Percentiles rank a stretch among this genome's conserved stretches.
Conservation (phyloP, 306 rosid genomes). For the Hippophae tibetana region DNA sequence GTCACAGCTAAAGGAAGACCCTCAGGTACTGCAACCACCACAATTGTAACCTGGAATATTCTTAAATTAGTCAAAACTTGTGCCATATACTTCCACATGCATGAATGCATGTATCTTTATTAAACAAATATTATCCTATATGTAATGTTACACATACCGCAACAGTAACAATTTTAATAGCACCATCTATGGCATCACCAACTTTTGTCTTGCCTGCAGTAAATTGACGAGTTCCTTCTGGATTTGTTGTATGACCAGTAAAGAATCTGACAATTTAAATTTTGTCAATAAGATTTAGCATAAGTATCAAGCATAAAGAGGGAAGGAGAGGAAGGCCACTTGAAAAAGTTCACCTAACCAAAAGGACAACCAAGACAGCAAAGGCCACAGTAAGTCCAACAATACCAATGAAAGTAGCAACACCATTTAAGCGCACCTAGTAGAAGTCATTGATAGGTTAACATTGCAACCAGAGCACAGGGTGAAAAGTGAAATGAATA, state of each 20-base stretch:
- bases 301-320: not conserved
- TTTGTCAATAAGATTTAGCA: slow-evolving; percentile 15
- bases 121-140: not conserved
- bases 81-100: not conserved
- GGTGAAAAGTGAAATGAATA: not conserved
- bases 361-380: slow-evolving; percentile 60
- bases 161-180: slow-evolving; percentile 81
- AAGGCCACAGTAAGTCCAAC: slow-evolving; percentile 92
- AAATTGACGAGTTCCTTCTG: slow-evolving; percentile 43
- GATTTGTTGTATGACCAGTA: slow-evolving; percentile 62
- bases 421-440: slow-evolving; percentile 92
- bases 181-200: slow-evolving; percentile 72
- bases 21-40: slow-evolving; percentile 96
- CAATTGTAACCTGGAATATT: slow-evolving; percentile 69
- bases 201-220: slow-evolving; percentile 53
- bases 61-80: slow-evolving; percentile 4
- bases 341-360: slow-evolving; percentile 50
- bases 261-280: slow-evolving; percentile 52
- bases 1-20: slow-evolving; percentile 94
- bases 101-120: not conserved
- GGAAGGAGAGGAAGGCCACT: not conserved
- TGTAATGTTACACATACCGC: slow-evolving; percentile 51
- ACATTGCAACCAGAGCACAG: slow-evolving; percentile 1
- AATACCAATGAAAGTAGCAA: slow-evolving; percentile 88
- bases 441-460: slow-evolving; percentile 16